phyloP scores from a whole-genome alignment of 257 asterid genomes.

The Nicotiana obtusifolia region DNA sequence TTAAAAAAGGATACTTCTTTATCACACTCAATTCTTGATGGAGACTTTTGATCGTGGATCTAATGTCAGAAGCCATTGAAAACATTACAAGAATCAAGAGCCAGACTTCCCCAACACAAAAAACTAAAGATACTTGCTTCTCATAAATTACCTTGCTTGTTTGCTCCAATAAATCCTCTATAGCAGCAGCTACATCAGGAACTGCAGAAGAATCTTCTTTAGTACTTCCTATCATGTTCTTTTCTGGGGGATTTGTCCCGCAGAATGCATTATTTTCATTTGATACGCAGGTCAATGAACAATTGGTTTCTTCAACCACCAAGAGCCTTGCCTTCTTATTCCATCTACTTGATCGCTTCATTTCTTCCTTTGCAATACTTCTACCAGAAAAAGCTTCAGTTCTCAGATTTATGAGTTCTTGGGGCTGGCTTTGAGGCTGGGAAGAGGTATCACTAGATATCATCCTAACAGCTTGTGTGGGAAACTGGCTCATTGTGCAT shows the following conservation, averaged over 20 bases:
- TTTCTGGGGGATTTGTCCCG: constrained; percentile 25
- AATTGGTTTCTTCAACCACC: constrained; percentile 29
- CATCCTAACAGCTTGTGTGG: constrained; percentile 53
- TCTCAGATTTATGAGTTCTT: constrained; percentile 32
- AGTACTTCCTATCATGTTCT: constrained; percentile 29
- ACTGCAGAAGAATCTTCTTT: constrained; percentile 37
- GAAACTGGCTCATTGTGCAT: constrained; percentile 61
- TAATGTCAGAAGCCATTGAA: constrained; percentile 29
- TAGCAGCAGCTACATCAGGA: constrained; percentile 88
- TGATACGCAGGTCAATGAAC: constrained; percentile 19
- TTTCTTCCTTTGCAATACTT: constrained; percentile 23
- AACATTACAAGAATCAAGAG: constrained; percentile 2
- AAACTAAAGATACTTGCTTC: constrained; percentile 1
- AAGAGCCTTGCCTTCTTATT: constrained; percentile 49
- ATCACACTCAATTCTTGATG: constrained; percentile 47
- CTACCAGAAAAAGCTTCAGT: constrained; percentile 25
- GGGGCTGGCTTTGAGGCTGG: constrained; percentile 43
- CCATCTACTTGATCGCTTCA: constrained; percentile 24
- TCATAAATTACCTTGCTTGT: constrained; percentile 63
- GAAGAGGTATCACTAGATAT: constrained; percentile 42
- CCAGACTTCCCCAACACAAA: background rate
- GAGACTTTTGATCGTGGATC: constrained; percentile 73
- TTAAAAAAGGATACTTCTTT: constrained; percentile 57
- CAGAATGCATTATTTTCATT: constrained; percentile 12
- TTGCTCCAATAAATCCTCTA: constrained; percentile 87